Conservation (phyloP, 2,329 filamentous ascomycete species). For the Trichoderma atroviride region DNA sequence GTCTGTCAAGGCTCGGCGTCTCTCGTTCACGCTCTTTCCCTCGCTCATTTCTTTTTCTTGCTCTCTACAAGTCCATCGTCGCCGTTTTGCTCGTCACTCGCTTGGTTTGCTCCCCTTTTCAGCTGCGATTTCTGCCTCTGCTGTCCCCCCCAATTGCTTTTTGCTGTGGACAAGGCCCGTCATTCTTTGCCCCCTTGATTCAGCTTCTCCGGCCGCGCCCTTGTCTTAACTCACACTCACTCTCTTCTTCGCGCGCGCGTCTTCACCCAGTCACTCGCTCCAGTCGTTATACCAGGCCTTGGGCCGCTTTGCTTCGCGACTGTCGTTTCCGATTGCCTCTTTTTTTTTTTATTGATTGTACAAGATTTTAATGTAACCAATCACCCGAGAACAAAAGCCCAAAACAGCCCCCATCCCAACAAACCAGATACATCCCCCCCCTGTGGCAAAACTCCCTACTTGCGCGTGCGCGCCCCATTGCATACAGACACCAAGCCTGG, state of each 20-base stretch:
- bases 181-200: slow-evolving; percentile 16
- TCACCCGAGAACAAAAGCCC: background rate
- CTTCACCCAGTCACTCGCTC: background rate
- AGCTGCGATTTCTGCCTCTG: background rate
- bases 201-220: background rate
- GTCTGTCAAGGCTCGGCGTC: slow-evolving; percentile 2
- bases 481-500: slow-evolving; percentile 21
- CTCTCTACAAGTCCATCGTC: background rate
- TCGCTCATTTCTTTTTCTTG: background rate
- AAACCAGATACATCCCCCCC: slow-evolving; percentile 1
- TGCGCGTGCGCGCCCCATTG: slow-evolving; percentile 22
- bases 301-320: background rate
- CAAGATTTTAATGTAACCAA: background rate
- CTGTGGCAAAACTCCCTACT: background rate
- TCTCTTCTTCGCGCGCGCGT: slow-evolving; percentile 16
- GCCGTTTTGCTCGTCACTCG: slow-evolving; percentile 5
- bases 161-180: slow-evolving; percentile 10
- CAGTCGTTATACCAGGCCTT: background rate
- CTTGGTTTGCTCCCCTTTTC: slow-evolving; percentile 10
- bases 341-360: background rate
- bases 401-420: slow-evolving; percentile 11
- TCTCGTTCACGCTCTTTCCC: slow-evolving; percentile 2
- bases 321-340: slow-evolving; percentile 19
- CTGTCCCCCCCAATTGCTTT: background rate
- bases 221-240: background rate